phyloP scores from a whole-genome alignment of 768 basidiomycete species.

The Pleurotus tuoliensis region DNA sequence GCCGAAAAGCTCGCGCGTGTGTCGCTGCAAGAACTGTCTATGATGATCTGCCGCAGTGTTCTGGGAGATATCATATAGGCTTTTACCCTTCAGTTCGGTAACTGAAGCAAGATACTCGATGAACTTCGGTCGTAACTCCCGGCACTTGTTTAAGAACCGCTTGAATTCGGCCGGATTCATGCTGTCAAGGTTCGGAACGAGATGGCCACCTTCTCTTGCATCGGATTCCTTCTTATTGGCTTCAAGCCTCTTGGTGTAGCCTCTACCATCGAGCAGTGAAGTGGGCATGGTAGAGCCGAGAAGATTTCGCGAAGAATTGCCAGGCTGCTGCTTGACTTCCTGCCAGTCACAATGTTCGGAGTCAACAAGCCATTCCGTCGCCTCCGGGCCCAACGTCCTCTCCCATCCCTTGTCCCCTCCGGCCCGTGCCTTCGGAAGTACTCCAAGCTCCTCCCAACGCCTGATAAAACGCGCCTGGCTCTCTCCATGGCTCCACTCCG shows the following conservation, averaged over 20 bases:
- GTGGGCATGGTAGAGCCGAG: not conserved
- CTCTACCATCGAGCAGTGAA: slow-evolving; percentile 13
- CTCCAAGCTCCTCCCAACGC: slow-evolving; percentile 61
- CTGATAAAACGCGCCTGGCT: slow-evolving; percentile 63
- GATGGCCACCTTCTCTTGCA: slow-evolving; percentile 11
- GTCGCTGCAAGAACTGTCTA: slow-evolving; percentile 35
- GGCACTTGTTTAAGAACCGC: slow-evolving; percentile 55
- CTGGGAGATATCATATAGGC: slow-evolving; percentile 23
- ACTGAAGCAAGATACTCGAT: slow-evolving; percentile 31
- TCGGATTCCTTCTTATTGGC: not conserved
- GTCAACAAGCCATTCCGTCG: slow-evolving; percentile 35
- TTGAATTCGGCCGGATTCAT: slow-evolving; percentile 61
- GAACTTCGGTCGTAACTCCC: slow-evolving; percentile 55
- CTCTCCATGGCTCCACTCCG: slow-evolving; percentile 72
- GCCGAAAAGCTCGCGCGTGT: slow-evolving; percentile 16
- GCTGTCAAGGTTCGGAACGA: slow-evolving; percentile 50
- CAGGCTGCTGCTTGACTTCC: slow-evolving; percentile 3
- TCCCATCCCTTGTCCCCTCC: slow-evolving; percentile 30
- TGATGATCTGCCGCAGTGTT: slow-evolving; percentile 18
- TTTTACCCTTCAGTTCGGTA: slow-evolving; percentile 11
- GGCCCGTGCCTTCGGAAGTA: slow-evolving; percentile 25
- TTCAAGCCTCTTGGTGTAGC: not conserved
- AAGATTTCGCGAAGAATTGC: not conserved
- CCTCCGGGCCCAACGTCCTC: slow-evolving; percentile 31
- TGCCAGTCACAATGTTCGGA: slow-evolving; percentile 36